phyloP scores from a whole-genome alignment of 805 yeast genomes.

The Myxozyma neglecta region DNA sequence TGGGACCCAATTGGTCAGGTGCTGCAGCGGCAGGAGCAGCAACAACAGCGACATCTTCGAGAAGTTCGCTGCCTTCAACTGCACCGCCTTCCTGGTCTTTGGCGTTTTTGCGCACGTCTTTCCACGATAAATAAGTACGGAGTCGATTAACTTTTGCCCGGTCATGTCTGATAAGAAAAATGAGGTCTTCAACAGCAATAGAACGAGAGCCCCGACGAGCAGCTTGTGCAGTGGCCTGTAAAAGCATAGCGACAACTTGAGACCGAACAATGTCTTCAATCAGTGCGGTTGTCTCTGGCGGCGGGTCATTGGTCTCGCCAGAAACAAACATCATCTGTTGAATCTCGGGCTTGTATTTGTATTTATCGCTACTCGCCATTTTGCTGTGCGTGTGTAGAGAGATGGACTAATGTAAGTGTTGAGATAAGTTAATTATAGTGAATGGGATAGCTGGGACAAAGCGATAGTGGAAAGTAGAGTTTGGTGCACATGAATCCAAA shows the following conservation, averaged over 20 bases:
- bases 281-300: slow-evolving; percentile 84
- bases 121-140: slow-evolving; percentile 92
- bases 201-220: slow-evolving; percentile 76
- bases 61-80: slow-evolving; percentile 52
- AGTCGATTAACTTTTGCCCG: slow-evolving; percentile 89
- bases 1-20: slow-evolving; percentile 38
- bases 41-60: slow-evolving; percentile 48
- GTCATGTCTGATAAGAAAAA: slow-evolving; percentile 88
- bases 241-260: slow-evolving; percentile 82
- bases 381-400: not conserved
- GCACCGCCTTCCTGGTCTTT: slow-evolving; percentile 63
- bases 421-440: not conserved
- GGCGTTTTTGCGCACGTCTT: slow-evolving; percentile 86
- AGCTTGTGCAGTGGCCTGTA: slow-evolving; percentile 78
- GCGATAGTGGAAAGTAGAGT: too few species aligned
- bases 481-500: too few species aligned
- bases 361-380: slow-evolving; percentile 20
- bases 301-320: slow-evolving; percentile 94
- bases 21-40: slow-evolving; percentile 41
- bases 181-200: slow-evolving; percentile 88
- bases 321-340: slow-evolving; percentile 98
- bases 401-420: not conserved
- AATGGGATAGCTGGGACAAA: not conserved
- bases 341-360: slow-evolving; percentile 75
- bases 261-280: slow-evolving; percentile 94